Evolutionary conservation across 345 rosid genomes (phyloP), one percentile per base, ranked within the genome.

Genomic region (Capsella bursapastoris): DNA sequence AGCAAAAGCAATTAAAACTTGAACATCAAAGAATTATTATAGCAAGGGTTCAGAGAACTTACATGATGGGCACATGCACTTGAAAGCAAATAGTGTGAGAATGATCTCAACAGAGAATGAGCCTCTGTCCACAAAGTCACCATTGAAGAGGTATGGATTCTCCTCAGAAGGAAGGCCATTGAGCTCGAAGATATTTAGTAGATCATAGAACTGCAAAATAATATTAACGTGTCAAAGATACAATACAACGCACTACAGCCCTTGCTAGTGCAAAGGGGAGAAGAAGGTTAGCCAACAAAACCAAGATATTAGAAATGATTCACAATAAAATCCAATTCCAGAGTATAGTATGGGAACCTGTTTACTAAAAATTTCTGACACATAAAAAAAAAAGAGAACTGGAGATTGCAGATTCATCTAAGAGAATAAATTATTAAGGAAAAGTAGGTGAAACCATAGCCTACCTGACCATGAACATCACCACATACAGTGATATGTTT

Each of bases 401-500:
- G 44, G 15, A 45, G 31, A 14, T 13, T 12, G 47, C 55, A 44
- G 44, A 32, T 51, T 51, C 15, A 61, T 29, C 15, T 13, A 49
- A 51, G 53, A 47, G 38, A 38, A 9, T 10, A 25, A 22, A 15
- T 8, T 29, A 13, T 57, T 34, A 5, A 13, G 7, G 25, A 2
- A 38, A 10, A 43, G 43, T 18, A 15, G 38, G 11, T 40, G 31
- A 52, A 35, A 40, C 57, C 64, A 78, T 12, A 60, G 29, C 16
- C 3, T 84, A 95, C 99, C 98, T 95, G 98, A 66, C 99, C 99
- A 79, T 95, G 99, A 37, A 95, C 98, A 81, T 95, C 99, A 82
- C 99, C 99, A 61, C 99, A 95, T 64, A 95, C 96, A 0, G 98
- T 92, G 75, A 92, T 84, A 80, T 85, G 91, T 27, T 79, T 88